Evolutionary conservation across 2,329 filamentous ascomycete species (phyloP).

Genomic region (Xylaria sp.): DNA sequence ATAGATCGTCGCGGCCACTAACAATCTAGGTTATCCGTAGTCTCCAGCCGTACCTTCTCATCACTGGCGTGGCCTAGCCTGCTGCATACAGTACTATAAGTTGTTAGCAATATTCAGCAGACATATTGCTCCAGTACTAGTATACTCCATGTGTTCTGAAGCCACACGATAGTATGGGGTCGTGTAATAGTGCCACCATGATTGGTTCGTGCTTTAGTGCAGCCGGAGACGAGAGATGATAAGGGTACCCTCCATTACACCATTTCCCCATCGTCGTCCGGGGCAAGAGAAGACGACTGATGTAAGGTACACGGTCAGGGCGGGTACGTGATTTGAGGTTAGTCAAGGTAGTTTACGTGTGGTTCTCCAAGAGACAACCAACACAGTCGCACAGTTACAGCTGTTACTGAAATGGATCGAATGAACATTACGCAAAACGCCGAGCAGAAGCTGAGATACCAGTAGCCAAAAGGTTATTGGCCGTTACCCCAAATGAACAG

Average conservation of each 20-base stretch:
- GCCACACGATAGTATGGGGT: slow-evolving; percentile 25
- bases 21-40: slow-evolving; percentile 20
- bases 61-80: slow-evolving; percentile 20
- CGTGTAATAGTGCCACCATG: slow-evolving; percentile 16
- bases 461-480: neutral
- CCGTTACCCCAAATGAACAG: neutral
- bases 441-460: slow-evolving; percentile 7
- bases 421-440: slow-evolving; percentile 14
- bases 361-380: slow-evolving; percentile 11
- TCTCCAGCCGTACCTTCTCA: neutral
- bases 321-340: slow-evolving; percentile 37
- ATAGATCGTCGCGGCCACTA: slow-evolving; percentile 26
- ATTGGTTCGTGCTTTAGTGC: slow-evolving; percentile 27
- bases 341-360: slow-evolving; percentile 17
- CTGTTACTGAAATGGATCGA: neutral
- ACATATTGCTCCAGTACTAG: slow-evolving; percentile 1
- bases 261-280: slow-evolving; percentile 42
- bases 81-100: slow-evolving; percentile 13
- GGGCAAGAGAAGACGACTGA: slow-evolving; percentile 45
- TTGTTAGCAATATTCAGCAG: slow-evolving; percentile 16
- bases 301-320: slow-evolving; percentile 49
- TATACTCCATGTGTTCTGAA: slow-evolving; percentile 26
- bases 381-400: slow-evolving; percentile 1
- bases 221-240: slow-evolving; percentile 38
- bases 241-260: slow-evolving; percentile 45